Evolutionary conservation across 208 protist species (phyloP), one percentile per base, ranked within the genome.

Genomic region (Wallacemonas sp.): DNA sequence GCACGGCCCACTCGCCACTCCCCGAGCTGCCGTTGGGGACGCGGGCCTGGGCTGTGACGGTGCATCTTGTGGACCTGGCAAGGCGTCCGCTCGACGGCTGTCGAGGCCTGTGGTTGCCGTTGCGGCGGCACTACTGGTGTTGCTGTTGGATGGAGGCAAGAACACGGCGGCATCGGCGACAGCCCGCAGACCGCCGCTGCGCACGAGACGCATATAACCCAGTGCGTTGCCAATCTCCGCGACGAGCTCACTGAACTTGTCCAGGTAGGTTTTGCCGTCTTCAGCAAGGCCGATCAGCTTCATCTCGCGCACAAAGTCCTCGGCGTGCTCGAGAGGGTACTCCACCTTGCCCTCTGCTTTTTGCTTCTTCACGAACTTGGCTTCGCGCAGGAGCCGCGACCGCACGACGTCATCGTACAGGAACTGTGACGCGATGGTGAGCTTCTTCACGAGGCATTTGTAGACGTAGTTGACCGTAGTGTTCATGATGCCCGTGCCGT

Each of bases 401-500:
- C 98, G 98, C 49, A 99, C 97, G 64, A 98, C 95, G 60, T 99
- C 98, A 75, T 99, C 98, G 65, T 94, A 98, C 19, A 99, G 62
- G 71, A 99, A 99, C 76, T 98, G 93, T 1, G 92, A 98, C 34
- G 99, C 92, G 11, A 97, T 74, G 3, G 77, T 66, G 43, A 99
- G 91, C 72, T 99, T 98, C 69, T 94, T 90, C 17, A 89, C 64
- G 0, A 99, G 74, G 63, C 96, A 99, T 66, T 94, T 89, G 78
- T 98, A 99, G 1, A 97, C 96, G 74, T 98, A 98, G 81, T 99
- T 99, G 38, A 99, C 95, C 1, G 97, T 92, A 11, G 98, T 99
- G 76, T 99, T 99, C 94, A 99, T 98, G 33, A 99, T 99, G 61
- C 98, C 98, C 14, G 90, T 97, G 55, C 98, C 98, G 78, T 99